Base-by-base conservation (phyloP, 2,329 filamentous ascomycete genomes). In the Alternaria panax region DNA sequence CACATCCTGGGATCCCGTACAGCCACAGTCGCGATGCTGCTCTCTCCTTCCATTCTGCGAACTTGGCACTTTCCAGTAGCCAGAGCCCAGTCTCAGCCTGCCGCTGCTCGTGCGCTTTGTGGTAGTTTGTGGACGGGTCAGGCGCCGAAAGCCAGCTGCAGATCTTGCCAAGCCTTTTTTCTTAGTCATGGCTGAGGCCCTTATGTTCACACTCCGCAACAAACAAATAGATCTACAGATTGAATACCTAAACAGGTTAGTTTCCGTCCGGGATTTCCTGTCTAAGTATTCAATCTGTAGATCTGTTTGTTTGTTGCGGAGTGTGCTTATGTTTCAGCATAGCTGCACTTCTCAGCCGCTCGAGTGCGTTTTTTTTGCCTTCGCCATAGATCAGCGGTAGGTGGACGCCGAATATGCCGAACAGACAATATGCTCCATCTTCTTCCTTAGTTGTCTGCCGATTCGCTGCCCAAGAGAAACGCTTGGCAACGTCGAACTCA, bases 1-100 rank as follows among this genome's bases (percentile, higher is more conserved):
- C 79, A 51, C 79, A 81, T 40, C 80, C 79, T 20, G 77, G 72
- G 32, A 79, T 80, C 2, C 79, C 77, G 62, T 78, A 55, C 8
- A 81, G 70, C 78, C 77, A 81, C 0, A 81, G 57, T 54, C 70
- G 69, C 6, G 74, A 79, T 14, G 66, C 66, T 20, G 52, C 30
- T 14, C 51, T 45, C 1, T 32, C 62, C 55, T 74, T 79, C 79
- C 78, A 81, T 16, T 43, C 36, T 0, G 14, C n/a, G 55, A 76
- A 80, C 7, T 55, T 24, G 18, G 36, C 58, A 5, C 60, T 28
- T 24, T 74, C 18, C 6, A 80, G 63, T 12, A 81, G 59, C 78
- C 79, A 80, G 12, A 65, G 51, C 2, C 79, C 75, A 2, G 79
- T 78, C 3, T 67, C 63, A 58, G 57, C 41, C 30, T 80, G 69